These are phyloP conservation scores for Saccharomycopsis hybrid DNA, from an alignment of 1,139 yeast genomes.

Conservation along the genomic window DNA sequence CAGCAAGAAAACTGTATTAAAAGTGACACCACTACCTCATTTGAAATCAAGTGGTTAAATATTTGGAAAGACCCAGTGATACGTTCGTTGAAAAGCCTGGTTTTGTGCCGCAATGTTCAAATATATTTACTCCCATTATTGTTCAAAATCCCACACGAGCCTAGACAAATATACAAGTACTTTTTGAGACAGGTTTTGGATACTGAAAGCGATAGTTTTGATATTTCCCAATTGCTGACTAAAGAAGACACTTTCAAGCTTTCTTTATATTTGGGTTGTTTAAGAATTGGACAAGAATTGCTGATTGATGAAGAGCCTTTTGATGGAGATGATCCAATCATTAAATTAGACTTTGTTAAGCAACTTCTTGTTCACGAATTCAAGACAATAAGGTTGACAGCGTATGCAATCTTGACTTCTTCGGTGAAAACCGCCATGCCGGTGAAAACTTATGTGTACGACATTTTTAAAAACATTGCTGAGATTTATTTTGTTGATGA, in stretches of 20 bases:
- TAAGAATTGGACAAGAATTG: conserved; percentile 60
- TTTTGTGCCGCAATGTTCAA: conserved; percentile 44
- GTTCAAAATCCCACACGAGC: conserved; percentile 40
- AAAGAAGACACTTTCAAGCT: conserved; percentile 3
- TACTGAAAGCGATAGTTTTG: not conserved
- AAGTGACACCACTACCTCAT: conserved; percentile 20
- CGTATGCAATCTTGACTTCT: conserved; percentile 54
- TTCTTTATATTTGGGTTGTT: conserved; percentile 40
- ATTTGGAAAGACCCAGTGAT: conserved; percentile 45
- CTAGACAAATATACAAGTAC: conserved; percentile 33
- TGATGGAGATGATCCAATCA: conserved; percentile 31
- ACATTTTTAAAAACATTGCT: conserved; percentile 37
- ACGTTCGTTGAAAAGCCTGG: conserved; percentile 27
- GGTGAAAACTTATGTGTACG: conserved; percentile 40
- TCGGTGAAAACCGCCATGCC: conserved; percentile 58
- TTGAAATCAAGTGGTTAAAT: conserved; percentile 40
- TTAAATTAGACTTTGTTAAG: conserved; percentile 33
- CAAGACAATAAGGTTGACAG: conserved; percentile 31
- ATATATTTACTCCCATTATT: conserved; percentile 58
- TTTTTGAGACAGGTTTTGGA: conserved; percentile 29
- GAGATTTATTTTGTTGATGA: conserved; percentile 52
- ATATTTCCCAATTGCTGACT: not conserved
- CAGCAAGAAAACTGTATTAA: too few relatives aligned
- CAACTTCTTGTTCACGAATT: conserved; percentile 35
- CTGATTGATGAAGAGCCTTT: conserved; percentile 49